These are phyloP conservation scores for Trametes maxima DNA, from an alignment of 768 basidiomycete species.

Conservation along the genomic window DNA sequence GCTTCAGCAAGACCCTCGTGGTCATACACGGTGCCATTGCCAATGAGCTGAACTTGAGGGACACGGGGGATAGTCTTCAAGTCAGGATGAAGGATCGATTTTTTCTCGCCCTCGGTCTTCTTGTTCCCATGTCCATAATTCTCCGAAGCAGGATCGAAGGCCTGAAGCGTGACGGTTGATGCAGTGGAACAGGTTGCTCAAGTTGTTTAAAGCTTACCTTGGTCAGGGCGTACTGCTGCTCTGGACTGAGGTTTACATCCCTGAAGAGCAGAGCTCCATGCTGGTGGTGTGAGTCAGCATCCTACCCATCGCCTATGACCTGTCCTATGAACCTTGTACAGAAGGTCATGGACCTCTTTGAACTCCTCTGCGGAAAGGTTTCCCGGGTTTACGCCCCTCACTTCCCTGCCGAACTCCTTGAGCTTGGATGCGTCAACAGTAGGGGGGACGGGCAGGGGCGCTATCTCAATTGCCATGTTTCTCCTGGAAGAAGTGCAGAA, in stretches of 20 bases:
- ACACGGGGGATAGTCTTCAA: conserved; percentile 89
- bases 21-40: conserved; percentile 78
- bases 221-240: conserved; percentile 83
- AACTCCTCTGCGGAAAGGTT: conserved; percentile 61
- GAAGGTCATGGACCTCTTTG: conserved; percentile 63
- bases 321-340: conserved; percentile 67
- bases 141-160: conserved; percentile 68
- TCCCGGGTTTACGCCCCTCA: conserved; percentile 72
- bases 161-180: conserved; percentile 43
- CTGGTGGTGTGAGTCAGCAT: conserved; percentile 38
- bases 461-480: conserved; percentile 67
- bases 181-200: not conserved
- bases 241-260: conserved; percentile 66
- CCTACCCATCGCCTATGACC: not conserved
- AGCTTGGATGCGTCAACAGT: conserved; percentile 71
- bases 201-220: conserved; percentile 54
- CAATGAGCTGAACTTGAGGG: conserved; percentile 91
- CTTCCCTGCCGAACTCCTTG: conserved; percentile 72
- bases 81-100: conserved; percentile 86
- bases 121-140: conserved; percentile 89
- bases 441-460: conserved; percentile 70
- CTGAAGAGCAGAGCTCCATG: conserved; percentile 77
- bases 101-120: conserved; percentile 71
- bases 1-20: conserved; percentile 81
- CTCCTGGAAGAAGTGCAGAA: conserved; percentile 4